These are phyloP conservation scores for Saccharomycopsis sp. DNA, from an alignment of 805 yeast genomes.

Conservation along the genomic window DNA sequence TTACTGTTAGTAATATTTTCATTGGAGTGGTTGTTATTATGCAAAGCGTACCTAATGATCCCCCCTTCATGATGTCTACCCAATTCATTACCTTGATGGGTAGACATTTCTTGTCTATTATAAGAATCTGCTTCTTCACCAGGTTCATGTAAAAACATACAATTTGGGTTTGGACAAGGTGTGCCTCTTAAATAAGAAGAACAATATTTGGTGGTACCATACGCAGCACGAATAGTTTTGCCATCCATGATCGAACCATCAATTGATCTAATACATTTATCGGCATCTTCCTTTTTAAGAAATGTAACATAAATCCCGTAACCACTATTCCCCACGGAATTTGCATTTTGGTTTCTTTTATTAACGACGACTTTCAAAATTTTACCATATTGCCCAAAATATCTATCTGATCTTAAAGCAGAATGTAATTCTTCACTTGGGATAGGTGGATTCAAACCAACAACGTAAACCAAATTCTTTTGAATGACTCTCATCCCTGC, in stretches of 20 bases:
- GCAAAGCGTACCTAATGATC: slow-evolving; percentile 30
- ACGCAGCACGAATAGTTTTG: slow-evolving; percentile 83
- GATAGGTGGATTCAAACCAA: slow-evolving; percentile 83
- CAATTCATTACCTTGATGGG: slow-evolving; percentile 62
- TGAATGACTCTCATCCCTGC: slow-evolving; percentile 98
- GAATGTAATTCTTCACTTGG: slow-evolving; percentile 81
- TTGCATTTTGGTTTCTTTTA: slow-evolving; percentile 49
- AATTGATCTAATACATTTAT: slow-evolving; percentile 83
- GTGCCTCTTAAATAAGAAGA: slow-evolving; percentile 93
- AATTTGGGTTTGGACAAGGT: slow-evolving; percentile 95
- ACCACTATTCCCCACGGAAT: slow-evolving; percentile 40
- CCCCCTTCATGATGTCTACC: slow-evolving; percentile 24
- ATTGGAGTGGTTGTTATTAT: slow-evolving; percentile 22
- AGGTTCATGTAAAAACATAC: slow-evolving; percentile 98
- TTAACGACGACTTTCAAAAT: slow-evolving; percentile 91
- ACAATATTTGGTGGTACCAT: slow-evolving; percentile 97
- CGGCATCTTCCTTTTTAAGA: slow-evolving; percentile 90
- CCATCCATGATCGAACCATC: slow-evolving; percentile 94
- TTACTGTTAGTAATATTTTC: neutral
- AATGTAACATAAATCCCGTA: slow-evolving; percentile 95
- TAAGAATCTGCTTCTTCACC: slow-evolving; percentile 99
- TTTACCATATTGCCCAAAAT: slow-evolving; percentile 98
- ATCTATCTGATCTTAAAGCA: slow-evolving; percentile 79
- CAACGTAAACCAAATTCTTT: slow-evolving; percentile 92
- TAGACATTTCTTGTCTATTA: slow-evolving; percentile 70